Conservation (phyloP, 2,329 filamentous ascomycete genomes). For the Nigrograna mackinnonii region DNA sequence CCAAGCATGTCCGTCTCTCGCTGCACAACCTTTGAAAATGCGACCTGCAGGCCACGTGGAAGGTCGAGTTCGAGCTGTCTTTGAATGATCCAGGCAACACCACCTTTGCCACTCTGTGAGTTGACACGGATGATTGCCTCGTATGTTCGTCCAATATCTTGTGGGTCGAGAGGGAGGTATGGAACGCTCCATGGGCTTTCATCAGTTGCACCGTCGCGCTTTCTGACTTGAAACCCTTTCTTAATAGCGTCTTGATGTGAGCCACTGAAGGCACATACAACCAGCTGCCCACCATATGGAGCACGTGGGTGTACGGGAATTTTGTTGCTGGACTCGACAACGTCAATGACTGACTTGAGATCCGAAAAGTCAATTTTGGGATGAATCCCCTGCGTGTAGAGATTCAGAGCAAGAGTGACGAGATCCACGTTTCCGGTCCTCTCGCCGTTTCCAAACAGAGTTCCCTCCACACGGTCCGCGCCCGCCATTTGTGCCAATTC, state of each 20-base stretch:
- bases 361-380: conserved; percentile 91
- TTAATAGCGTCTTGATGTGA: conserved; percentile 97
- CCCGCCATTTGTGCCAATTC: conserved; percentile 97
- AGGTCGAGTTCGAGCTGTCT: conserved; percentile 88
- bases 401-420: conserved; percentile 87
- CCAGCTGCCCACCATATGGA: conserved; percentile 87
- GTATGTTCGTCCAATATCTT: conserved; percentile 95
- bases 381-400: conserved; percentile 90
- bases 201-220: conserved; percentile 60
- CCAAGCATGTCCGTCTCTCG: conserved; percentile 76
- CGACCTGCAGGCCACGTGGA: conserved; percentile 87
- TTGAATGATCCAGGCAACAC: conserved; percentile 91
- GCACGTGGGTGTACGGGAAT: conserved; percentile 89
- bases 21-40: conserved; percentile 88
- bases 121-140: conserved; percentile 98
- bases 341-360: conserved; percentile 80
- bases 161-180: conserved; percentile 89
- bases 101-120: conserved; percentile 93
- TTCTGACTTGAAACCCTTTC: conserved; percentile 76
- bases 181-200: conserved; percentile 82
- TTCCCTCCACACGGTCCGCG: conserved; percentile 91
- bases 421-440: conserved; percentile 94
- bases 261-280: conserved; percentile 90
- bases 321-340: conserved; percentile 91
- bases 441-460: conserved; percentile 93